These are phyloP conservation scores for Candida endomychidarum DNA, from an alignment of 805 yeast species.

Conservation along the genomic window DNA sequence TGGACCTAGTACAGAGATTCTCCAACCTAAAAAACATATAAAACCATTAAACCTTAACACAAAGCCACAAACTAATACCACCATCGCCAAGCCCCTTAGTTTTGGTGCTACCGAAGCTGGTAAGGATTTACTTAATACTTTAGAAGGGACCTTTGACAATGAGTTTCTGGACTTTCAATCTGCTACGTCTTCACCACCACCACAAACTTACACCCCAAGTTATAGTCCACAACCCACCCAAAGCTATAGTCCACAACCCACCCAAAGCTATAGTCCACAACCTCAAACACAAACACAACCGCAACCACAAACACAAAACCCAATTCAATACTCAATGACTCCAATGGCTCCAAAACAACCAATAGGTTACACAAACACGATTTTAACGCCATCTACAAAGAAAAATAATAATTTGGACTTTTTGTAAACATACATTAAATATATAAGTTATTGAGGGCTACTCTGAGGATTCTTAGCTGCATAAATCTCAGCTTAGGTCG, in stretches of 20 bases:
- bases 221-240: background rate
- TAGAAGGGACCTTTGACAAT: conserved; percentile 23
- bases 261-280: background rate
- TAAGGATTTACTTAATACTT: conserved; percentile 22
- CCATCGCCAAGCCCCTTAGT: conserved; percentile 10
- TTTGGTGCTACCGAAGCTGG: conserved; percentile 27
- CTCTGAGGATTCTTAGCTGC: too few relatives aligned
- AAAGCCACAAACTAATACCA: background rate
- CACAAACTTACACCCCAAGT: conserved; percentile 1
- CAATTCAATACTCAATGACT: conserved; percentile 1
- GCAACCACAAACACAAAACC: background rate
- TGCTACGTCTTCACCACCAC: conserved; percentile 11
- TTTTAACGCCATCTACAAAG: conserved; percentile 11
- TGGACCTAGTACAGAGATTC: conserved; percentile 3
- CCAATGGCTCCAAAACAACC: conserved; percentile 13
- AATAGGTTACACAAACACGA: conserved; percentile 11
- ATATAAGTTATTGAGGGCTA: conserved; percentile 1
- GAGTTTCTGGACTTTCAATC: conserved; percentile 19
- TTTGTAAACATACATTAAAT: background rate
- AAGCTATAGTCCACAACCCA: too few relatives aligned
- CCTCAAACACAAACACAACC: background rate
- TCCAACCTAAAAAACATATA: conserved; percentile 11
- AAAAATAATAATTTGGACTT: conserved; percentile 5
- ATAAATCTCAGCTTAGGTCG: too few relatives aligned
- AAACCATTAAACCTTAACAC: conserved; percentile 13